These are phyloP conservation scores for Phaeolepiota aurea DNA, from an alignment of 768 basidiomycete genomes.

Conservation along the genomic window DNA sequence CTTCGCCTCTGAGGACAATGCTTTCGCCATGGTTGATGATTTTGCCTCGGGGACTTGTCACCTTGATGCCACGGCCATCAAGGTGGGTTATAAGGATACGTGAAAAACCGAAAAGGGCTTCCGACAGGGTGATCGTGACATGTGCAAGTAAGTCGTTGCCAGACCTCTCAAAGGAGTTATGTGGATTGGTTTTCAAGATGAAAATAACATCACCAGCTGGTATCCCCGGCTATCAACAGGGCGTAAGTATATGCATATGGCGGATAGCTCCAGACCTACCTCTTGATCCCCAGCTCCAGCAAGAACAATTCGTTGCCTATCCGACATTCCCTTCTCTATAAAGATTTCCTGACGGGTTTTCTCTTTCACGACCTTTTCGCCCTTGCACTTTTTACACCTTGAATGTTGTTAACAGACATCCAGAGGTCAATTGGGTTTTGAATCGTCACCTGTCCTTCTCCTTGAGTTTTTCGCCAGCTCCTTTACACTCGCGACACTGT, in stretches of 20 bases:
- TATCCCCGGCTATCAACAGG: slow-evolving; percentile 58
- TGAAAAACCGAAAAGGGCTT: slow-evolving; percentile 92
- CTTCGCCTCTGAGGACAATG: slow-evolving; percentile 74
- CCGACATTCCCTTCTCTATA: slow-evolving; percentile 80
- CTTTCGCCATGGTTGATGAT: slow-evolving; percentile 69
- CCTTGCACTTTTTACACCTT: slow-evolving; percentile 96
- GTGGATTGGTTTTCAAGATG: slow-evolving; percentile 55
- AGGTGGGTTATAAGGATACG: slow-evolving; percentile 86
- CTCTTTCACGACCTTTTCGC: slow-evolving; percentile 73
- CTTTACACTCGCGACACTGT: slow-evolving; percentile 63
- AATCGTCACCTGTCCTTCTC: slow-evolving; percentile 72
- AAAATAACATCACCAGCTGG: slow-evolving; percentile 92
- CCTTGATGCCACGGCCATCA: slow-evolving; percentile 85
- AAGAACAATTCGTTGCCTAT: slow-evolving; percentile 79
- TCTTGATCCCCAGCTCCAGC: slow-evolving; percentile 90
- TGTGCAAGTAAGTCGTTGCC: slow-evolving; percentile 75
- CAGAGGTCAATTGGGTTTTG: background rate
- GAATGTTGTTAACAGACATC: background rate
- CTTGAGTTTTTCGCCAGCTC: slow-evolving; percentile 60
- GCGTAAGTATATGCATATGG: background rate
- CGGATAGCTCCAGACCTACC: slow-evolving; percentile 28
- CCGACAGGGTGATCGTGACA: slow-evolving; percentile 83
- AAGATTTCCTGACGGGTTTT: slow-evolving; percentile 85
- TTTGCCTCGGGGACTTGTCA: slow-evolving; percentile 66
- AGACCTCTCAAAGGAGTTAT: slow-evolving; percentile 77